Evolutionary conservation across 805 yeast genomes (phyloP).

Genomic region (Nakazawaea molendinolei): DNA sequence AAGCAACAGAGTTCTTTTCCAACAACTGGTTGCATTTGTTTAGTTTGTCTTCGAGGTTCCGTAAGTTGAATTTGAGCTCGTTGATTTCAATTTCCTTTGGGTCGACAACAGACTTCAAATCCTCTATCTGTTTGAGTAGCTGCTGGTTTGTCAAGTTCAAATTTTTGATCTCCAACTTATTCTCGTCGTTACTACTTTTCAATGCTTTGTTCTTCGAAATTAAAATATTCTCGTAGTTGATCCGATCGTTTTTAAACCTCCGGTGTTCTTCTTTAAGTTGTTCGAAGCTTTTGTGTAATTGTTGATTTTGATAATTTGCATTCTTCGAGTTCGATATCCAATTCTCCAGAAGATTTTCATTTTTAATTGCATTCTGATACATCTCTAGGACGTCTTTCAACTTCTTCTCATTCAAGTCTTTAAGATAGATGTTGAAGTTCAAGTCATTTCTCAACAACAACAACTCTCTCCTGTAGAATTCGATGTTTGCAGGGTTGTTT

Average conservation of each 20-base stretch:
- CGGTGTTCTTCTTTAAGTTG: constrained; percentile 24
- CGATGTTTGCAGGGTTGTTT: constrained; percentile 21
- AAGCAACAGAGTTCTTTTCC: too few relatives aligned
- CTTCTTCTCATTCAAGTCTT: constrained; percentile 28
- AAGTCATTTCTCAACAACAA: constrained; percentile 52
- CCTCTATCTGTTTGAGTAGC: not conserved
- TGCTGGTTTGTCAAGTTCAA: constrained; percentile 1
- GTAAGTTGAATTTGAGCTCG: not conserved
- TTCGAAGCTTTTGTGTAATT: constrained; percentile 22
- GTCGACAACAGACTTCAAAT: not conserved
- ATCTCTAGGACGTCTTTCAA: constrained; percentile 7
- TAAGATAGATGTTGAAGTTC: constrained; percentile 50
- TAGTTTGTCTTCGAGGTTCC: too few relatives aligned
- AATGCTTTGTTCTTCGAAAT: constrained; percentile 25
- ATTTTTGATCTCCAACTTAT: not conserved
- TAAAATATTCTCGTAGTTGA: constrained; percentile 27
- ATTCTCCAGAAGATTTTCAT: constrained; percentile 18
- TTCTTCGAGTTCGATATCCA: constrained; percentile 21
- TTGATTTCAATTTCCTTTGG: constrained; percentile 10
- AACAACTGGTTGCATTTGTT: constrained; percentile 50
- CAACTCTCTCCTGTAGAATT: constrained; percentile 52
- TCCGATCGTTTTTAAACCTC: constrained; percentile 25
- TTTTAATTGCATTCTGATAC: not conserved
- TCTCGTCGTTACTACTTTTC: constrained; percentile 1
- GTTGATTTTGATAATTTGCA: constrained; percentile 19